Percentiles rank a stretch among this genome's conserved stretches.
Conservation (phyloP, 1,139 yeast species). For the Taiozyma sp. region DNA sequence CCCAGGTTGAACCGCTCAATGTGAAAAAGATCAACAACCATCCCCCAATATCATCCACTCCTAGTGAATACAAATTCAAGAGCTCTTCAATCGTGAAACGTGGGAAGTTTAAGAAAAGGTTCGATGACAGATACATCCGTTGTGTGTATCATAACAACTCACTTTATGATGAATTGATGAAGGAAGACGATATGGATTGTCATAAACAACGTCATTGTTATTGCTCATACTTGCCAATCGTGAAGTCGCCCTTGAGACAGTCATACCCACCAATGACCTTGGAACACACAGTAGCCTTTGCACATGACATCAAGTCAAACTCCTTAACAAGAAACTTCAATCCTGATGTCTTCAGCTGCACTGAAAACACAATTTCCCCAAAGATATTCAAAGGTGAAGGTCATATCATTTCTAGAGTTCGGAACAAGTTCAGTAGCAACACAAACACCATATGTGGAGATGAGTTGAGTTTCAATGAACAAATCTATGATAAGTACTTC, state of each 20-base stretch:
- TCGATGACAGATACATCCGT: slow-evolving; percentile 18
- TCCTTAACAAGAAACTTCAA: neutral
- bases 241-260: slow-evolving; percentile 19
- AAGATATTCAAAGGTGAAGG: neutral
- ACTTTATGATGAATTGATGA: neutral
- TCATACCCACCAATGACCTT: neutral
- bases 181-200: neutral
- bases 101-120: slow-evolving; percentile 20
- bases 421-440: slow-evolving; percentile 1
- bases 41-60: neutral
- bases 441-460: neutral
- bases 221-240: slow-evolving; percentile 17
- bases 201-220: slow-evolving; percentile 11
- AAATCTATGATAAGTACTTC: neutral
- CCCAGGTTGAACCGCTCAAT: neutral
- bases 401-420: slow-evolving; percentile 3
- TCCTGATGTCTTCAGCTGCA: neutral
- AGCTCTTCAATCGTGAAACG: slow-evolving; percentile 13
- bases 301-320: neutral
- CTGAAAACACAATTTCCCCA: neutral
- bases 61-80: neutral
- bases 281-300: neutral
- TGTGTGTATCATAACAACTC: slow-evolving; percentile 10
- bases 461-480: neutral
- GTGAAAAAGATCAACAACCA: neutral